phyloP scores from a whole-genome alignment of 1,284 basidiomycete species.

The Ustilago trichophora region DNA sequence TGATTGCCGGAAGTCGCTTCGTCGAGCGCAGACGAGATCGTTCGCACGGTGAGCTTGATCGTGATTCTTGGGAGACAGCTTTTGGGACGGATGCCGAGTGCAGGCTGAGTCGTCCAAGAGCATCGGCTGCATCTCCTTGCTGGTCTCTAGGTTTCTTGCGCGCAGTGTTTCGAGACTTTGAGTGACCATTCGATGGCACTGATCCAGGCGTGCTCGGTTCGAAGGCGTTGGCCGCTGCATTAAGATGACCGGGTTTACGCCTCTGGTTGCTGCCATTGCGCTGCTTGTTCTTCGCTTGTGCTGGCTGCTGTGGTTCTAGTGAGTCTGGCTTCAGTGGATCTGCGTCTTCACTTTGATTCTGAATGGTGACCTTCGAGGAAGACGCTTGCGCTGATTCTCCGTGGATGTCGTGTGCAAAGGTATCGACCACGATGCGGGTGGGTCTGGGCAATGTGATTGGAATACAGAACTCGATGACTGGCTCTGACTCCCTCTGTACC shows the following conservation, averaged over 20 bases:
- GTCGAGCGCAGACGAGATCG: not conserved
- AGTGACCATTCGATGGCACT: too few species aligned
- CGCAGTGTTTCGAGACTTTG: too few species aligned
- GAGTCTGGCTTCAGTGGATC: too few species aligned
- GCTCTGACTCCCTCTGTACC: slow-evolving; percentile 6
- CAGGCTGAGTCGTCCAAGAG: slow-evolving; percentile 2
- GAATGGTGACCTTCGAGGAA: not conserved
- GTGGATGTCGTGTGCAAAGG: slow-evolving; percentile 1
- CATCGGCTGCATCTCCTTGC: not conserved
- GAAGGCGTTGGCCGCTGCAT: slow-evolving; percentile 20
- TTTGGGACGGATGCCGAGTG: too few species aligned
- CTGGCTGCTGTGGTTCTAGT: not conserved
- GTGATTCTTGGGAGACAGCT: too few species aligned
- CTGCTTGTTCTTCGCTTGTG: not conserved
- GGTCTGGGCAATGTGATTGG: slow-evolving; percentile 32
- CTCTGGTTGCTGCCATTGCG: not conserved
- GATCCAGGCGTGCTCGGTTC: not conserved
- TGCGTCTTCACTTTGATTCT: not conserved
- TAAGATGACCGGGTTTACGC: slow-evolving; percentile 2
- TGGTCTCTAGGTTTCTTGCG: too few species aligned
- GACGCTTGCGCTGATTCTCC: not conserved
- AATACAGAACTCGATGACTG: slow-evolving; percentile 16
- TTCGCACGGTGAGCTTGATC: not conserved
- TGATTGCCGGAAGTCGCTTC: slow-evolving; percentile 9
- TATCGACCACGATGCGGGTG: slow-evolving; percentile 15